These are phyloP conservation scores for Hirschfeldia incana DNA, from an alignment of 345 rosid genomes.

Conservation along the genomic window DNA sequence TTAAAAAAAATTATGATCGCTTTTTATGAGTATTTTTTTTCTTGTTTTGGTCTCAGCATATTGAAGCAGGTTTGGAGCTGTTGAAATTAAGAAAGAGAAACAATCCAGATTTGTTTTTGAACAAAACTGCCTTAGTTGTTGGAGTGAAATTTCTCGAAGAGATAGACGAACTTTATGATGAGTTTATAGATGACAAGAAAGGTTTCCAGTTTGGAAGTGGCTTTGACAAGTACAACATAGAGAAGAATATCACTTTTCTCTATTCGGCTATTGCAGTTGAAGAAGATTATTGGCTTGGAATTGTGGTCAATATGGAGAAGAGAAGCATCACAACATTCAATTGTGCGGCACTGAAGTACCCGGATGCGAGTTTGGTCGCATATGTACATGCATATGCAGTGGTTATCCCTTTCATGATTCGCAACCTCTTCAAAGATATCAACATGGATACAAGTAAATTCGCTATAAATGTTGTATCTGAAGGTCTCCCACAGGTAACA, in stretches of 20 bases:
- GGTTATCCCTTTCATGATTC: too few relatives aligned
- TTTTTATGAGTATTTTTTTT: background rate
- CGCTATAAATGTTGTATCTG: too few relatives aligned
- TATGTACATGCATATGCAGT: too few relatives aligned
- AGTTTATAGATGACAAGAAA: background rate
- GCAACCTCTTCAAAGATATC: too few relatives aligned
- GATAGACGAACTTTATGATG: background rate
- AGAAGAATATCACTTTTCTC: background rate
- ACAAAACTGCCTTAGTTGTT: background rate
- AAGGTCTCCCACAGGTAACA: too few relatives aligned
- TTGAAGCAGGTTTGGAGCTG: background rate
- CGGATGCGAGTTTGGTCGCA: too few relatives aligned
- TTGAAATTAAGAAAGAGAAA: background rate
- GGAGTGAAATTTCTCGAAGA: background rate
- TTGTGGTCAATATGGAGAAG: too few relatives aligned
- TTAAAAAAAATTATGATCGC: background rate
- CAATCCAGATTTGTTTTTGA: background rate
- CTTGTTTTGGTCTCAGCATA: background rate
- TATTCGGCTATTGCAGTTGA: background rate
- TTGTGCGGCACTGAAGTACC: too few relatives aligned
- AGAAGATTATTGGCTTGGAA: too few relatives aligned
- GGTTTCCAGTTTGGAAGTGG: background rate
- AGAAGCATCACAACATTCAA: too few relatives aligned
- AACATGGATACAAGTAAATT: too few relatives aligned
- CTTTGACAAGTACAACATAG: background rate